A percentile compares a stretch with the other conserved stretches of the same genome.
Evolutionary conservation across 116 monocot species (phyloP).

Genomic region (Dioscorea cayenensis): DNA sequence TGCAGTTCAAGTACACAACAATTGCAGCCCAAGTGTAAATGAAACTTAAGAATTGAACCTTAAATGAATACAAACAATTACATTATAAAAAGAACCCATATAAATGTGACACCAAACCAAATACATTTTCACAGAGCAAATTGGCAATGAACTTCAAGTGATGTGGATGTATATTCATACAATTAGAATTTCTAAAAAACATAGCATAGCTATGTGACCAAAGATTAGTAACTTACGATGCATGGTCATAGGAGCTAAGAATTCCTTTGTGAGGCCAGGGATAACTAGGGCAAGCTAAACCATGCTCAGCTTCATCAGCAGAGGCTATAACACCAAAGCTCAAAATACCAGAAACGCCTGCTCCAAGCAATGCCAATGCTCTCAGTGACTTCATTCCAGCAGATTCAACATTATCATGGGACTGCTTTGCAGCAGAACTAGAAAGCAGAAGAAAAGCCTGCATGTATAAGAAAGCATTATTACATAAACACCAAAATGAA

Average conservation of each 20-base stretch:
- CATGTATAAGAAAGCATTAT: background rate
- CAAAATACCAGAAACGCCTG: conserved; percentile 70
- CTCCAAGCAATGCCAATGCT: conserved; percentile 72
- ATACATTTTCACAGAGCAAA: too few species aligned
- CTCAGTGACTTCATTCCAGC: conserved; percentile 41
- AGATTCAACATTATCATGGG: conserved; percentile 41
- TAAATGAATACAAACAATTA: too few species aligned
- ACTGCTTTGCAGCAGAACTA: conserved; percentile 36
- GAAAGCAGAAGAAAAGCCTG: conserved; percentile 40
- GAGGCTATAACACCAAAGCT: conserved; percentile 67
- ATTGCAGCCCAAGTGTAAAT: too few species aligned
- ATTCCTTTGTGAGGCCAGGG: conserved; percentile 98
- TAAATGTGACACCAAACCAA: too few species aligned
- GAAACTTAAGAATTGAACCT: too few species aligned
- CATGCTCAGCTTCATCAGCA: conserved; percentile 97
- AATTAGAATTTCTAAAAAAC: too few species aligned
- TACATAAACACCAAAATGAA: too few species aligned
- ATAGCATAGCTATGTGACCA: too few species aligned
- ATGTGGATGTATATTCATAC: too few species aligned
- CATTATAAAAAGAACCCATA: too few species aligned
- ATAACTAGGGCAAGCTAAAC: conserved; percentile 69
- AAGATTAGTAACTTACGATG: conserved; percentile 50
- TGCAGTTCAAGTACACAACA: too few species aligned
- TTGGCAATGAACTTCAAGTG: too few species aligned
- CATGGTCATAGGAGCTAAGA: conserved; percentile 94